These are phyloP conservation scores for Exophiala alcalophila DNA, from an alignment of 2,329 filamentous ascomycete genomes.

Conservation along the genomic window DNA sequence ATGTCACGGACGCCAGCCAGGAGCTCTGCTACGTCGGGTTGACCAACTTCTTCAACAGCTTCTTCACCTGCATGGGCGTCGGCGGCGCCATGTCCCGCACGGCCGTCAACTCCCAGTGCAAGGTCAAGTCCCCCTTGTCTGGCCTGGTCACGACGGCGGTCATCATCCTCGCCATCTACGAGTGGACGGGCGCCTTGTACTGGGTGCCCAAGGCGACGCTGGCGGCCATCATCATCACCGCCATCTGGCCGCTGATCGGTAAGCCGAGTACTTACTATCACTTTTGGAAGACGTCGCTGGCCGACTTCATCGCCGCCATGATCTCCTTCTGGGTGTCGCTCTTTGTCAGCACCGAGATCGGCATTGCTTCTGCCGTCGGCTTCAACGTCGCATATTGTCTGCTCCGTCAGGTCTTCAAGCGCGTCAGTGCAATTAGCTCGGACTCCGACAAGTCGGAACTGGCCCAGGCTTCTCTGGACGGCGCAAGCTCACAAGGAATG, in stretches of 20 bases:
- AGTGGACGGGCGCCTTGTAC: slow-evolving; percentile 59
- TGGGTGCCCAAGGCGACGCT: slow-evolving; percentile 67
- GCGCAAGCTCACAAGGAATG: slow-evolving; percentile 25
- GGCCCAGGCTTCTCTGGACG: slow-evolving; percentile 31
- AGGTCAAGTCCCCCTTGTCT: slow-evolving; percentile 60
- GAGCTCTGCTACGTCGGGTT: slow-evolving; percentile 63
- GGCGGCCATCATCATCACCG: slow-evolving; percentile 65
- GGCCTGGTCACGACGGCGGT: slow-evolving; percentile 60
- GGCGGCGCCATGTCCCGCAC: slow-evolving; percentile 66
- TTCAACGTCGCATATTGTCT: slow-evolving; percentile 64
- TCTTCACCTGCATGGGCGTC: slow-evolving; percentile 64
- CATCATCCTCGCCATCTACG: slow-evolving; percentile 61
- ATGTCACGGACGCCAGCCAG: slow-evolving; percentile 62
- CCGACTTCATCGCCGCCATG: slow-evolving; percentile 63
- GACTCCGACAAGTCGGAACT: slow-evolving; percentile 35
- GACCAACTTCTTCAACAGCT: slow-evolving; percentile 62
- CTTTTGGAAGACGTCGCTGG: slow-evolving; percentile 63
- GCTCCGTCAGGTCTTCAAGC: slow-evolving; percentile 57
- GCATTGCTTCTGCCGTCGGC: slow-evolving; percentile 58
- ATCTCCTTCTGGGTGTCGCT: slow-evolving; percentile 63
- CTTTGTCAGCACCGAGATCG: slow-evolving; percentile 59
- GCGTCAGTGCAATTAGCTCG: slow-evolving; percentile 35
- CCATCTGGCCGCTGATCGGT: slow-evolving; percentile 61
- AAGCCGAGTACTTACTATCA: slow-evolving; percentile 58
- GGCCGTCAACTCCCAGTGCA: slow-evolving; percentile 63